Conservation (phyloP, 2,329 filamentous ascomycete species). For the Calcarisporium arbuscula region DNA sequence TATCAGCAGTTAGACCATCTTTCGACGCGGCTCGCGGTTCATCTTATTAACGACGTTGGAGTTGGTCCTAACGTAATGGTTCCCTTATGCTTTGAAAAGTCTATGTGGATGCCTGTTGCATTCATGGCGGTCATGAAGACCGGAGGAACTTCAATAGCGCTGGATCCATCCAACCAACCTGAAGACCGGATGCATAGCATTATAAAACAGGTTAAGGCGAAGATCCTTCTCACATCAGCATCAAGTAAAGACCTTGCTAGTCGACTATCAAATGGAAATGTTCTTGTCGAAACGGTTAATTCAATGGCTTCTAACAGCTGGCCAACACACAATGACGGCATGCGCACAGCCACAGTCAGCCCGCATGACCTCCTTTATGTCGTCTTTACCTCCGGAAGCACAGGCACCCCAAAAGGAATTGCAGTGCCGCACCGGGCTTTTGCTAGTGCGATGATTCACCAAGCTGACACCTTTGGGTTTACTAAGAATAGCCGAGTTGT, state of each 20-base stretch:
- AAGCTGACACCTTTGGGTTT: neutral
- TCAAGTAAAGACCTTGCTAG: neutral
- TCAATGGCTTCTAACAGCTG: no score
- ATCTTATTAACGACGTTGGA: slow-evolving; percentile 3
- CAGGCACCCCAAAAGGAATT: neutral
- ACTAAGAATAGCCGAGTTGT: slow-evolving; percentile 1
- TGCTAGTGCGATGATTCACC: neutral
- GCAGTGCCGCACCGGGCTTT: neutral
- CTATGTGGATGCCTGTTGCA: slow-evolving; percentile 11
- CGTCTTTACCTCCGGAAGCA: neutral
- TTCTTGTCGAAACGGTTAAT: neutral
- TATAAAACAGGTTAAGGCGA: neutral
- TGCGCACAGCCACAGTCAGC: no score
- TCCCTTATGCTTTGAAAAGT: slow-evolving; percentile 12
- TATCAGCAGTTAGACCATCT: slow-evolving; percentile 11
- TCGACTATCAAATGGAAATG: neutral
- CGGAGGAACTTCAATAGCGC: slow-evolving; percentile 9
- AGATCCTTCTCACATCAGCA: neutral
- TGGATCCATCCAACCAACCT: slow-evolving; percentile 6
- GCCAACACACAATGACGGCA: no score
- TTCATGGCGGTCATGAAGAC: slow-evolving; percentile 8
- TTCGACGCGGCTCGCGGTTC: slow-evolving; percentile 8
- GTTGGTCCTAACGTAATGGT: slow-evolving; percentile 5
- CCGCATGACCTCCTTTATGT: neutral
- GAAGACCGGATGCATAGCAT: neutral